Evolutionary conservation across 768 basidiomycete genomes (phyloP).

Genomic region (Amanita subjunquillea): DNA sequence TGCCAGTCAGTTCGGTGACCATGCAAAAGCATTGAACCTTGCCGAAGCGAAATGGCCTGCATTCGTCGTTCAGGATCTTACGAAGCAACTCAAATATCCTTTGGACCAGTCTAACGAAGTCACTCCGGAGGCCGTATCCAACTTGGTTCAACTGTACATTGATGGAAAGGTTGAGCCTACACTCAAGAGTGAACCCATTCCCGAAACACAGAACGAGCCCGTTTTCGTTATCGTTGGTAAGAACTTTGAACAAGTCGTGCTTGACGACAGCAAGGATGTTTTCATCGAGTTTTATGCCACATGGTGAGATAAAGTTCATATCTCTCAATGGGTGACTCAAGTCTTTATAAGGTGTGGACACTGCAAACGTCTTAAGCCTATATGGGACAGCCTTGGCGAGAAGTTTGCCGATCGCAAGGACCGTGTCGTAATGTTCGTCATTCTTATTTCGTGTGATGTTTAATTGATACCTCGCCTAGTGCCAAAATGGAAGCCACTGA

Average conservation of each 20-base stretch:
- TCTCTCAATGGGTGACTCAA: not conserved
- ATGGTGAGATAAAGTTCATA: conserved; percentile 48
- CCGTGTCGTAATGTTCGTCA: conserved; percentile 62
- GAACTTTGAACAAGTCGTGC: conserved; percentile 79
- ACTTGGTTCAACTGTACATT: conserved; percentile 55
- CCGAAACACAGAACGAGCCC: conserved; percentile 70
- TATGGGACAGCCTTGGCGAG: conserved; percentile 85
- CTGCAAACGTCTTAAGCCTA: conserved; percentile 95
- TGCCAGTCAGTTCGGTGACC: conserved; percentile 88
- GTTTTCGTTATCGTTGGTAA: conserved; percentile 82
- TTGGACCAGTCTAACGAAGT: conserved; percentile 59
- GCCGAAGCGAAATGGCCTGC: conserved; percentile 80
- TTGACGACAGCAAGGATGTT: conserved; percentile 85
- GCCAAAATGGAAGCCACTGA: conserved; percentile 96
- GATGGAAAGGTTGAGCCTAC: conserved; percentile 68
- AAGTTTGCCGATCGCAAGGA: conserved; percentile 71
- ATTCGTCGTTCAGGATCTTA: conserved; percentile 86
- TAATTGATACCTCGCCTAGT: conserved; percentile 25
- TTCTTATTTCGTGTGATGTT: not conserved
- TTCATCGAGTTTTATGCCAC: conserved; percentile 96
- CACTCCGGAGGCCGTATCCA: conserved; percentile 43
- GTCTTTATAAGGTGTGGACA: conserved; percentile 64
- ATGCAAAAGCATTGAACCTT: conserved; percentile 91
- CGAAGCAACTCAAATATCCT: conserved; percentile 84
- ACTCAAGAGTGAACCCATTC: conserved; percentile 87